Evolutionary conservation across 371 early-diverging fungal genomes (phyloP).

Genomic region (Antonospora locustae): DNA sequence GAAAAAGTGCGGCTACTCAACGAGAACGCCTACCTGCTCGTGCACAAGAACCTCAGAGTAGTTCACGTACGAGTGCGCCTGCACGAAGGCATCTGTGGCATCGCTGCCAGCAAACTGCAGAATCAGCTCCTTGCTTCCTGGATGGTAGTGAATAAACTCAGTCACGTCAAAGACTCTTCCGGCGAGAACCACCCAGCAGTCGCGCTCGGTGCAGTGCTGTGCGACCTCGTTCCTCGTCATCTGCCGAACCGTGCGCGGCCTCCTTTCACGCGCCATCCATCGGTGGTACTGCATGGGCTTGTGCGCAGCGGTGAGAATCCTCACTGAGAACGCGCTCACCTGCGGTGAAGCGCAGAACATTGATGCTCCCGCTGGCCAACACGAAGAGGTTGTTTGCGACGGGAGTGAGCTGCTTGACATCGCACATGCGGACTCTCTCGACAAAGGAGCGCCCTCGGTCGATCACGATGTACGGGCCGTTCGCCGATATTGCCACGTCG

Average conservation of each 20-base stretch:
- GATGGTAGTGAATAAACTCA: slow-evolving; percentile 77
- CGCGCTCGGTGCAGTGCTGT: slow-evolving; percentile 62
- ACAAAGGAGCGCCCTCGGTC: too few species aligned
- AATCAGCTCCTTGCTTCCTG: slow-evolving; percentile 73
- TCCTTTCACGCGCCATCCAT: not conserved
- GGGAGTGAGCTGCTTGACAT: too few species aligned
- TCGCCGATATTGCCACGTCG: too few species aligned
- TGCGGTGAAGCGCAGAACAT: too few species aligned
- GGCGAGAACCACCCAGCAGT: slow-evolving; percentile 76
- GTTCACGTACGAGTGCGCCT: slow-evolving; percentile 38
- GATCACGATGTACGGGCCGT: too few species aligned
- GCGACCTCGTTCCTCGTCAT: slow-evolving; percentile 60
- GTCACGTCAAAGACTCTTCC: slow-evolving; percentile 85
- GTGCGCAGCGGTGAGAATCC: too few species aligned
- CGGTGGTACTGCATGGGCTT: too few species aligned
- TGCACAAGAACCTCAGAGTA: slow-evolving; percentile 14
- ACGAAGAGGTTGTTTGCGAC: too few species aligned
- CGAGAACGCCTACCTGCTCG: slow-evolving; percentile 8
- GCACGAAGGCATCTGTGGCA: slow-evolving; percentile 67
- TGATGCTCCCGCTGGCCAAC: too few species aligned
- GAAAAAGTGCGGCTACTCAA: too few species aligned
- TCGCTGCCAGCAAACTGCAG: slow-evolving; percentile 82
- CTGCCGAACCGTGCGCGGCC: not conserved
- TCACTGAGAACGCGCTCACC: too few species aligned
- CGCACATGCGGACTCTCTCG: too few species aligned